Percentiles rank a stretch among this genome's conserved stretches.
Evolutionary conservation across 768 basidiomycete genomes (phyloP).

Genomic region (Pleurotus ostreatus): DNA sequence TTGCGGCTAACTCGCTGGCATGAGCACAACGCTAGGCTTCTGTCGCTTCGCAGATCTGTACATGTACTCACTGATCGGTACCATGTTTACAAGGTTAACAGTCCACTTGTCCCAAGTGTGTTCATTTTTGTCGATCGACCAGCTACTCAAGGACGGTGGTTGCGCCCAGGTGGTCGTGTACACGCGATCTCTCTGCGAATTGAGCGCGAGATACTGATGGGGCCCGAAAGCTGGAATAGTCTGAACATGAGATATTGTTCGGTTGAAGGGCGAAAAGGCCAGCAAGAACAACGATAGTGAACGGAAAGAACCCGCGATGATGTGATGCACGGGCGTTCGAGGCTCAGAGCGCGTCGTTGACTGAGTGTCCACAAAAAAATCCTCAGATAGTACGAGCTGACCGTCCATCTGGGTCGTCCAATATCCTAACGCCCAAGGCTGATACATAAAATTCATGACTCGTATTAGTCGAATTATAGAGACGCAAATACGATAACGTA

Average conservation of each 20-base stretch:
- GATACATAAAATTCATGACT: no score
- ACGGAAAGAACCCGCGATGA: conserved; percentile 48
- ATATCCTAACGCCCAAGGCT: no score
- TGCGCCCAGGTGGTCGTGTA: conserved; percentile 51
- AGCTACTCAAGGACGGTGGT: conserved; percentile 43
- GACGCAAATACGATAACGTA: no score
- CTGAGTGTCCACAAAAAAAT: background rate
- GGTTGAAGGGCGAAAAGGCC: conserved; percentile 39
- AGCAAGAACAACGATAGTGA: conserved; percentile 48
- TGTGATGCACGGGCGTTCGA: conserved; percentile 22
- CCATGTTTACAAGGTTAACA: conserved; percentile 36
- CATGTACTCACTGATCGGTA: conserved; percentile 37
- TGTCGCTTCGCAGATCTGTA: no score
- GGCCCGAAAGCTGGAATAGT: conserved; percentile 43
- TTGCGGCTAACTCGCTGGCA: conserved; percentile 33
- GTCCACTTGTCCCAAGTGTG: conserved; percentile 19
- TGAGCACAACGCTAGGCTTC: background rate
- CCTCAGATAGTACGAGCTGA: background rate
- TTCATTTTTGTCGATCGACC: conserved; percentile 29
- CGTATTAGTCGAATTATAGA: no score
- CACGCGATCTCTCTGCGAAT: conserved; percentile 27
- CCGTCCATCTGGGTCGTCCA: background rate
- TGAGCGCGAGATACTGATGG: conserved; percentile 45
- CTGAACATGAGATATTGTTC: conserved; percentile 35
- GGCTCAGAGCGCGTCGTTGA: background rate